Evolutionary conservation across 2,329 filamentous ascomycete species (phyloP).

Genomic region (Trichoderma koningii): DNA sequence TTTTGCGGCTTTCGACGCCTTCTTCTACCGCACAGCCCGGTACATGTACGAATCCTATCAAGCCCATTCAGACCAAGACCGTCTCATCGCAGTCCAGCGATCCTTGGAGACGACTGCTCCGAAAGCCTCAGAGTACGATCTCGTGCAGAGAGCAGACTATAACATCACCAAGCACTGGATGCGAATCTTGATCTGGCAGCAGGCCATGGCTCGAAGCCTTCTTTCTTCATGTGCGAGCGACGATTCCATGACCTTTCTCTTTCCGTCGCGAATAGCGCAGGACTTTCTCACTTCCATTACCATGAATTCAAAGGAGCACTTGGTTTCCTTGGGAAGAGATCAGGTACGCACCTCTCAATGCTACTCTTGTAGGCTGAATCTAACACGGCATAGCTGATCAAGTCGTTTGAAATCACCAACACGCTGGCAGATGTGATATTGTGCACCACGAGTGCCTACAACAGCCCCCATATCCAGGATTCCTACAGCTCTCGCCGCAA

Average conservation of each 20-base stretch:
- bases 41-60: conserved; percentile 2
- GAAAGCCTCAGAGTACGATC: conserved; percentile 8
- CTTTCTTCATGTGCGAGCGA: background rate
- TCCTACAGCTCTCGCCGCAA: background rate
- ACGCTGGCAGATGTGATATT: conserved; percentile 24
- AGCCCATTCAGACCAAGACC: background rate
- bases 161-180: conserved; percentile 26
- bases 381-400: conserved; percentile 10
- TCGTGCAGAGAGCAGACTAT: conserved; percentile 23
- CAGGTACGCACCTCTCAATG: background rate
- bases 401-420: conserved; percentile 26
- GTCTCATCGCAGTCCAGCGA: conserved; percentile 18
- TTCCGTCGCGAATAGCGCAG: conserved; percentile 18
- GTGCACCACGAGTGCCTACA: conserved; percentile 11
- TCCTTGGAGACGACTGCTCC: background rate
- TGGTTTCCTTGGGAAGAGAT: conserved; percentile 20
- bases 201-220: conserved; percentile 21
- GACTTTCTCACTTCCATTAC: conserved; percentile 18
- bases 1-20: conserved; percentile 15
- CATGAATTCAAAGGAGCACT: conserved; percentile 19
- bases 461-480: background rate
- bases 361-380: background rate
- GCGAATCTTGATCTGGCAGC: conserved; percentile 24
- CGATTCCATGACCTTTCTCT: conserved; percentile 24
- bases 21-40: conserved; percentile 16